Percentiles rank a stretch among this genome's conserved stretches.
phyloP scores from a whole-genome alignment of 805 yeast species.

The Limtongozyma cylindracea region DNA sequence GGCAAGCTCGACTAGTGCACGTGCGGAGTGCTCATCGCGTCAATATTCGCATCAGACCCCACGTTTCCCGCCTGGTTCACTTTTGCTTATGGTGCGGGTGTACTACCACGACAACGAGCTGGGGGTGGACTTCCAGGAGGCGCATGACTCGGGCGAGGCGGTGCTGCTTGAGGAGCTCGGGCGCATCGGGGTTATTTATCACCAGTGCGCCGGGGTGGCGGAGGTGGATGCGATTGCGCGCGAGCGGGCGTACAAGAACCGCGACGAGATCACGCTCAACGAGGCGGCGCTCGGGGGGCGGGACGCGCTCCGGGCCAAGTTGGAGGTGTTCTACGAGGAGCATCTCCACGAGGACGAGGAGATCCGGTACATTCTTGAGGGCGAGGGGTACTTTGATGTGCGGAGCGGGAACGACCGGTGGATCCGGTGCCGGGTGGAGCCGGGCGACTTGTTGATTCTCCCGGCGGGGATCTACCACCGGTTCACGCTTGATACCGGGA shows the following conservation, averaged over 20 bases:
- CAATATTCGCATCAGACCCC: too few relatives aligned
- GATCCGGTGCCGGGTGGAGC: constrained; percentile 45
- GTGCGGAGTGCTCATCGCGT: too few relatives aligned
- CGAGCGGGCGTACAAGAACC: constrained; percentile 51
- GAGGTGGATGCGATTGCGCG: constrained; percentile 42
- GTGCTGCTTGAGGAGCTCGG: constrained; percentile 25
- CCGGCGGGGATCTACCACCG: constrained; percentile 94
- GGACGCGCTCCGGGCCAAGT: constrained; percentile 29
- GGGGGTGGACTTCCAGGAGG: constrained; percentile 31
- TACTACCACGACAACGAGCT: constrained; percentile 44
- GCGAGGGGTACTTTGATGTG: constrained; percentile 82
- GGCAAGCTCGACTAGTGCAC: too few relatives aligned
- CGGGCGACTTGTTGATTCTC: constrained; percentile 42
- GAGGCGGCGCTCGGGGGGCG: constrained; percentile 37
- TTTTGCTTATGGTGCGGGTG: constrained; percentile 14
- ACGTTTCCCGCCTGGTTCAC: too few relatives aligned
- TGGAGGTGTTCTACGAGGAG: constrained; percentile 50
- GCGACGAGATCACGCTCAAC: constrained; percentile 45
- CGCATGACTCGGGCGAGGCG: constrained; percentile 42
- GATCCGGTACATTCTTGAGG: constrained; percentile 71
- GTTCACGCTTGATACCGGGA: constrained; percentile 59
- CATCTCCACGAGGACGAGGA: constrained; percentile 96
- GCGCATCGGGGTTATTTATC: constrained; percentile 45
- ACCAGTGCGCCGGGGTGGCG: constrained; percentile 18
- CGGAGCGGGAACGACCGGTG: constrained; percentile 37